These are phyloP conservation scores for Prunus armeniaca DNA, from an alignment of 306 rosid genomes.

Conservation along the genomic window DNA sequence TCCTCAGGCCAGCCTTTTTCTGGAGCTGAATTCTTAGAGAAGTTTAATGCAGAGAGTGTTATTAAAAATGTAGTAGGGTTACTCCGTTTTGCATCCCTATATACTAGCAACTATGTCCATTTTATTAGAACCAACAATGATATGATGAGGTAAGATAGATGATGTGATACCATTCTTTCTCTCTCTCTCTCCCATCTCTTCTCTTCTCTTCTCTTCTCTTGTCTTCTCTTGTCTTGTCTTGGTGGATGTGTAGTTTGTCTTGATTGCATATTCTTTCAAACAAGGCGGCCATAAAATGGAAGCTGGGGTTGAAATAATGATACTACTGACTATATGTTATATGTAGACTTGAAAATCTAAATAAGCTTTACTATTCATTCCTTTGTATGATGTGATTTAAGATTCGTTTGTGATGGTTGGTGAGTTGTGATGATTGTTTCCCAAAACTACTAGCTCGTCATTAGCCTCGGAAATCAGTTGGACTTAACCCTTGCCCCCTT, in stretches of 20 bases:
- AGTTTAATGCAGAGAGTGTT: neutral
- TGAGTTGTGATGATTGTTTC: neutral
- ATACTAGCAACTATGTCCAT: neutral
- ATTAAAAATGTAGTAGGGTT: slow-evolving; percentile 13
- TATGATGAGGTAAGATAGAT: slow-evolving; percentile 18
- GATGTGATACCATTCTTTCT: neutral
- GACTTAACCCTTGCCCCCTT: too few species aligned
- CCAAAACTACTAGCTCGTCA: too few species aligned
- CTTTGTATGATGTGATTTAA: neutral
- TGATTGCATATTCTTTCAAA: neutral
- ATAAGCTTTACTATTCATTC: neutral
- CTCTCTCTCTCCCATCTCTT: neutral
- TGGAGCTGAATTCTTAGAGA: slow-evolving; percentile 42
- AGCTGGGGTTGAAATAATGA: neutral
- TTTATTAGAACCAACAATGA: slow-evolving; percentile 7
- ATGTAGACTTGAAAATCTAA: neutral
- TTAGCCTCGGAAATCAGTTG: too few species aligned
- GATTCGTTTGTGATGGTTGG: neutral
- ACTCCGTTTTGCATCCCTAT: neutral
- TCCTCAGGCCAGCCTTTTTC: slow-evolving; percentile 74
- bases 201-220: neutral
- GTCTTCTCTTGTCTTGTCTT: neutral
- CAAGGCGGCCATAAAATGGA: neutral
- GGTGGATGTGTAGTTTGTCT: slow-evolving; percentile 8
- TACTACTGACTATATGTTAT: neutral